Conservation (phyloP, 2,329 filamentous ascomycete species). For the Phaeosphaeria sp. region DNA sequence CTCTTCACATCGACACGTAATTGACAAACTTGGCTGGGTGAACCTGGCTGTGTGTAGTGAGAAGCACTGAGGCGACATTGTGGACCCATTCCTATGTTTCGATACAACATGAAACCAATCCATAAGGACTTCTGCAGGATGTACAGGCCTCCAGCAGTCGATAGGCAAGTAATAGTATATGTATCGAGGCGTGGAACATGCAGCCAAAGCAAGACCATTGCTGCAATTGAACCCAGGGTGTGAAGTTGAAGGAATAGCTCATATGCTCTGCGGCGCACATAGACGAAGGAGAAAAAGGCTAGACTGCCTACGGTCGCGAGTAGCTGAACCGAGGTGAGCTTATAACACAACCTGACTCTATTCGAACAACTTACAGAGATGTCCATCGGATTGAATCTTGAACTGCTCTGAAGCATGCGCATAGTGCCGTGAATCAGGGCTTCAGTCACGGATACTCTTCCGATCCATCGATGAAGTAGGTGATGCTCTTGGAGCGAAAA, state of each 20-base stretch:
- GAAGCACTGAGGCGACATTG: too few relatives aligned
- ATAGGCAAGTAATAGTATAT: too few relatives aligned
- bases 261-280: neutral
- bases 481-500: neutral
- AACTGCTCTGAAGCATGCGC: neutral
- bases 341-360: too few relatives aligned
- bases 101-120: neutral
- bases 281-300: too few relatives aligned
- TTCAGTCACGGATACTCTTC: slow-evolving; percentile 5
- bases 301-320: too few relatives aligned
- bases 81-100: neutral
- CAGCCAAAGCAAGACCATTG: neutral
- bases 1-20: too few relatives aligned
- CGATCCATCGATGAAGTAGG: slow-evolving; percentile 11
- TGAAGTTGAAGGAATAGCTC: neutral
- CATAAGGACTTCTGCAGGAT: neutral
- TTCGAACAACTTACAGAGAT: too few relatives aligned
- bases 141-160: too few relatives aligned
- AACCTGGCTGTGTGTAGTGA: too few relatives aligned
- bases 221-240: neutral
- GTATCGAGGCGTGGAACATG: neutral
- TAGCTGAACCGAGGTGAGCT: neutral
- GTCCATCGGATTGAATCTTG: too few relatives aligned
- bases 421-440: slow-evolving; percentile 9
- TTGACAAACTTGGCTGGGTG: too few relatives aligned